Base-by-base conservation (phyloP, 805 yeast species). In the Pichia nanzhaoensis region DNA sequence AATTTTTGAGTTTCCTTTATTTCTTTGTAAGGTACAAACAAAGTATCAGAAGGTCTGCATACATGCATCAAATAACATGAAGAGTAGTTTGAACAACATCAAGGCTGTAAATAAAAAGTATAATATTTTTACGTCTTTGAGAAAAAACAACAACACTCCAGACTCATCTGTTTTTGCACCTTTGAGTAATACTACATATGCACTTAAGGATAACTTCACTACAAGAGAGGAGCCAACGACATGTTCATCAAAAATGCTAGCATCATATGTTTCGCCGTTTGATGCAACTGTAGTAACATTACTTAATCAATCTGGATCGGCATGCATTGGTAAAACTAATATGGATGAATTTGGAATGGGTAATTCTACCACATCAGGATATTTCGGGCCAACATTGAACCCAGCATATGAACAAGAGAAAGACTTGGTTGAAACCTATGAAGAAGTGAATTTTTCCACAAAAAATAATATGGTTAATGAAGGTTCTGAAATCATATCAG, bases 311-410 rank as follows among this genome's bases (percentile, higher is more conserved):
- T 68, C 70, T 2, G 87, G 89, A 0, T 73, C 75, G 14, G 50
- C 57, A 0, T 57, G 80, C 5, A 67, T 81, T 1, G 99, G 96
- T 0, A 93, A 91, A 61, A 75, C 95, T 2, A 93, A 91, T 55
- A 69, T 93, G 77, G 99, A 93, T 65, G 97, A 93, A 65, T 93
- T 93, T 67, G 99, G 96, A 2, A 93, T 93, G 99, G 99, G 99
- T 10, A 80, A 86, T 12, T 73, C 80, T 1, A 82, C 78, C 13
- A 66, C 77, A 2, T 70, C 77, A 53, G 73, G 84, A 0, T 52
- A 55, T 41, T 77, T 64, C 56, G 90, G 89, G 0, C 70, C 83
- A 1, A 72, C 82, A 0, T 46, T 66, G 3, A 84, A 85, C 54
- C 81, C 82, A 12, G 36, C 57, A 20, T 69, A 60, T 49, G 46